Conservation (phyloP, 345 rosid species). For the Firmiana major region DNA sequence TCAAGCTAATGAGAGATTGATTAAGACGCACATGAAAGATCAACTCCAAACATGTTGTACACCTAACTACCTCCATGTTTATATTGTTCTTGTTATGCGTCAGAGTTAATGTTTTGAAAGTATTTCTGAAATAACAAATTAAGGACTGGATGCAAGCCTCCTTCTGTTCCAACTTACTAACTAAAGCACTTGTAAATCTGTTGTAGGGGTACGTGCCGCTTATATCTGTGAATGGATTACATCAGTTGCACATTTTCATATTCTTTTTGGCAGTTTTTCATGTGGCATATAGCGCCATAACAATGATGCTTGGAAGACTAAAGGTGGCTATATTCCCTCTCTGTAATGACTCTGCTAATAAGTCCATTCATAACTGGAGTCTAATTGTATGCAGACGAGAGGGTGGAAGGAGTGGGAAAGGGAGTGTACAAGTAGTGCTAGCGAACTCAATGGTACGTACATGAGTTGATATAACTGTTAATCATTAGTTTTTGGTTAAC, state of each 20-base stretch:
- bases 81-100: no score
- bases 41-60: no score
- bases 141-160: background rate
- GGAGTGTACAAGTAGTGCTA: slow-evolving; percentile 19
- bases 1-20: no score
- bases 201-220: slow-evolving; percentile 36
- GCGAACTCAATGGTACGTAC: background rate
- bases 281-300: slow-evolving; percentile 64
- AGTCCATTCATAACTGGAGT: background rate
- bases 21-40: no score
- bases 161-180: background rate
- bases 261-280: slow-evolving; percentile 96
- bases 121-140: background rate
- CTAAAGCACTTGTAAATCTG: slow-evolving; percentile 13
- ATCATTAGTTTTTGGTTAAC: background rate
- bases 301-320: slow-evolving; percentile 85
- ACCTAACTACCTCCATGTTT: no score
- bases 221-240: slow-evolving; percentile 66
- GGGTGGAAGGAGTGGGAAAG: slow-evolving; percentile 86
- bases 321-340: slow-evolving; percentile 41
- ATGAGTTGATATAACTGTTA: background rate
- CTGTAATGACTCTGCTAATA: background rate
- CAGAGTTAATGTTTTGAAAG: background rate
- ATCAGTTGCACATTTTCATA: slow-evolving; percentile 86
- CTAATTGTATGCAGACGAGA: slow-evolving; percentile 51